Evolutionary conservation across 1,284 basidiomycete genomes (phyloP), one percentile per base, ranked within the genome.

Genomic region (Chondrostereum purpureum): DNA sequence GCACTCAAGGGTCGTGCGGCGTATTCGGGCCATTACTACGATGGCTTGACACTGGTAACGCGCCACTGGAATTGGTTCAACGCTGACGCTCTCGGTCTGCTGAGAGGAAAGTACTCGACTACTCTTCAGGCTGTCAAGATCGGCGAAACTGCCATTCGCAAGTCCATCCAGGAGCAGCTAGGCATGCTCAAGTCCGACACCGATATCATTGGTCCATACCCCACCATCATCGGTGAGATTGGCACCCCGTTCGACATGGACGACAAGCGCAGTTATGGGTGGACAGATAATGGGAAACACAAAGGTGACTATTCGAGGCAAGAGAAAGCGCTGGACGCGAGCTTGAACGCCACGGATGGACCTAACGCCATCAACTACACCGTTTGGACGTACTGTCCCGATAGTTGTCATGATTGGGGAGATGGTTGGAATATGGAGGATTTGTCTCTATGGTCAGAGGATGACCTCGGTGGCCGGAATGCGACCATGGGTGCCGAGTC

Each of bases 361-460:
- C 67, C 68, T 6, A 95, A 96, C 56, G 70, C 68, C 38, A 65
- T 96, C 53, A 93, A 77, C 61, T 97, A 82, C 61, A 92, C 92
- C 13, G 64, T 93, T 5, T 98, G 95, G 95, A 93, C 83, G 19
- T 98, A 98, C 59, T 85, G 84, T 45, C 75, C 91, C 0, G 83
- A 88, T 52, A 77, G 73, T 58, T 76, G 72, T 18, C 92, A 97
- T 61, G 65, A 78, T 57, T 97, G 91, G 91, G 92, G 94, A 14
- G 95, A 98, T 61, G 82, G 83, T 2, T 99, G 94, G 94, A 94
- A 98, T 61, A 82, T 91, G 64, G 95, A 99, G 67, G 95, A 98
- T 65, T 65, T 98, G 46, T 93, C 90, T 50, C 54, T 95, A 10
- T 98, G 90, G 91, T 87, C 85, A 54, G 54, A 60, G 2, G 91